Evolutionary conservation across 148 eudicot species (phyloP), one percentile per base, ranked within the genome.

Genomic region (Persicaria maculosa): DNA sequence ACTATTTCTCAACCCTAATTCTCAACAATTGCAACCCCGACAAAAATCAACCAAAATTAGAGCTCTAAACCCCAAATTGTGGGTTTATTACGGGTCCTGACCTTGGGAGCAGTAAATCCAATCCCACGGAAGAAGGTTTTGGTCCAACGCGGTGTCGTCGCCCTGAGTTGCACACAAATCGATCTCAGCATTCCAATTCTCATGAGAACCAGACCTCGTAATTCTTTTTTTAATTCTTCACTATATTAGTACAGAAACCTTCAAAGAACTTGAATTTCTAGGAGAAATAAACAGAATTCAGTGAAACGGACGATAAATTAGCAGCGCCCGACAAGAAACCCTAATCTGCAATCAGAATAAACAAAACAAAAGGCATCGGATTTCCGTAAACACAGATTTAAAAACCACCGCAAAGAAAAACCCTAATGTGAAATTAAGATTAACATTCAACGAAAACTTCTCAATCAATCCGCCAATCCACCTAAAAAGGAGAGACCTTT

Each of bases 171-270:
- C 73, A 78, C 91, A 59, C 76, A 74, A 83, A 82, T 79, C 84
- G 73, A 75, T 89, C 84, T 95, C 94, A 88, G 99, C 99, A 95
- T 95, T 90, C 99, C 81, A 94, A 91, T 88, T 90, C 92, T 95
- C 98, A 92, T 95, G 91, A 95, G 89, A 90, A 82, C 97, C 82
- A 78, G 62, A 81, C 78, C 90, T 75, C 86, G 73, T 46, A 45
- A 70, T 54, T 47, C 40, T 73, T 76, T 65, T 31, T 31, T 31
- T 31, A 31, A 31, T 31, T 31, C 40, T 31, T 31, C 40, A 0
- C 2, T 64, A 76, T 62, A 9, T 2, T 31, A 83, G 75, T 73
- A 83, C 81, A 72, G 83, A 83, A 81, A 76, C 71, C 82, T 77
- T 75, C 79, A 74, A 84, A 81, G 74, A 77, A 46, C 77, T 78